Percentiles rank a stretch among this genome's conserved stretches.
phyloP scores from a whole-genome alignment of 768 basidiomycete species.

The Lactarius trivialis region DNA sequence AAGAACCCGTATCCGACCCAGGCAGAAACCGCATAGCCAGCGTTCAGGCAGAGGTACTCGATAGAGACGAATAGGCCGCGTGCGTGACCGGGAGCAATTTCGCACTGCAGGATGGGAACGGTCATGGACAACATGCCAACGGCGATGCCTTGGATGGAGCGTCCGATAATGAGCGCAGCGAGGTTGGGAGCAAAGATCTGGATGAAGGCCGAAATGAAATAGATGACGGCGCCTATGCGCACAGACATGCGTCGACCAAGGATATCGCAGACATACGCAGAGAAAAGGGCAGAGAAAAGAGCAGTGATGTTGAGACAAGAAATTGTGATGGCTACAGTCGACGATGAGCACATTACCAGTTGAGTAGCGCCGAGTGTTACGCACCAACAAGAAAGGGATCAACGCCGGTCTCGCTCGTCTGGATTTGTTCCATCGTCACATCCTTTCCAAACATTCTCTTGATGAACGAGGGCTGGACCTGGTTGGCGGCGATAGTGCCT shows the following conservation, averaged over 20 bases:
- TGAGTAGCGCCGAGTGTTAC: slow-evolving; percentile 1
- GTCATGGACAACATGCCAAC: slow-evolving; percentile 46
- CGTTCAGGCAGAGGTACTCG: slow-evolving; percentile 47
- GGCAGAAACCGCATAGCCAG: slow-evolving; percentile 43
- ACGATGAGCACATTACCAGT: background rate
- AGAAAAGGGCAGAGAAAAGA: slow-evolving; percentile 37
- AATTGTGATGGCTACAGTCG: slow-evolving; percentile 40
- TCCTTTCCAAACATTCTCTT: slow-evolving; percentile 40
- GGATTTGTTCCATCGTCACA: slow-evolving; percentile 41
- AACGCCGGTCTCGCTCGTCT: slow-evolving; percentile 38
- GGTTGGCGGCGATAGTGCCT: slow-evolving; percentile 45
- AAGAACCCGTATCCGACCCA: slow-evolving; percentile 48
- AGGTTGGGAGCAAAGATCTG: slow-evolving; percentile 47
- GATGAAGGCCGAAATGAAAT: slow-evolving; percentile 43
- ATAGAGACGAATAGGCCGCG: slow-evolving; percentile 50
- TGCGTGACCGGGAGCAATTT: slow-evolving; percentile 27
- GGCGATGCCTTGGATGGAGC: slow-evolving; percentile 65
- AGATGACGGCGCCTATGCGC: slow-evolving; percentile 44
- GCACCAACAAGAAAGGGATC: slow-evolving; percentile 43
- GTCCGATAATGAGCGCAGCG: slow-evolving; percentile 53
- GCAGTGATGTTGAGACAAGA: slow-evolving; percentile 47
- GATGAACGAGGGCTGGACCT: slow-evolving; percentile 49
- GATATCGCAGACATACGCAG: slow-evolving; percentile 45
- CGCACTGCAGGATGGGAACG: slow-evolving; percentile 20
- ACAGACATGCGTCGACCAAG: slow-evolving; percentile 47